phyloP scores from a whole-genome alignment of 352 stramenopile species.

The Globisporangium perplexum region DNA sequence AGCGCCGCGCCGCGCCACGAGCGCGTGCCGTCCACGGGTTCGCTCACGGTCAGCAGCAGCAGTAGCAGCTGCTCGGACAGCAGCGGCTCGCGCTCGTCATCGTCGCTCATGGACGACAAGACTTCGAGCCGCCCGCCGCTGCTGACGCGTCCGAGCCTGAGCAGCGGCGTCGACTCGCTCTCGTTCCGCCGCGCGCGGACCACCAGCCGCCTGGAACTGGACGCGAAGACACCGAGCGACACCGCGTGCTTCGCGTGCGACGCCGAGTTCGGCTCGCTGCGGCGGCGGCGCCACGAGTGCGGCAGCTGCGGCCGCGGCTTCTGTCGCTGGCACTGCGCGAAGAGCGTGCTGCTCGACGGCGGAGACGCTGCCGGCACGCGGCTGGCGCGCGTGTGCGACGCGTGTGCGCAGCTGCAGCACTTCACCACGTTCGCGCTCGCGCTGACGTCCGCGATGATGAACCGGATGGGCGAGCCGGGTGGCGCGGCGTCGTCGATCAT shows the following conservation, averaged over 20 bases:
- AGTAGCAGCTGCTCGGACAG: slow-evolving; percentile 1
- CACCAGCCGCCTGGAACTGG: slow-evolving; percentile 6
- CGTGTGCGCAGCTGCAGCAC: slow-evolving; percentile 21
- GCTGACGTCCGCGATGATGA: slow-evolving; percentile 13
- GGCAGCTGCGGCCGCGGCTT: slow-evolving; percentile 21
- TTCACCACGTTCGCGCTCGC: slow-evolving; percentile 26
- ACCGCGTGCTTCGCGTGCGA: slow-evolving; percentile 17
- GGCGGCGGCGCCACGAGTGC: slow-evolving; percentile 14
- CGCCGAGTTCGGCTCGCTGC: slow-evolving; percentile 16
- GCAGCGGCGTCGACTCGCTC: not conserved
- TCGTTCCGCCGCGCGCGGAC: slow-evolving; percentile 8
- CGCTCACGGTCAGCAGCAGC: not conserved
- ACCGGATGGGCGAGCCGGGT: not conserved
- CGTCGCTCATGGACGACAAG: slow-evolving; percentile 1
- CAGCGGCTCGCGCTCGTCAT: slow-evolving; percentile 5
- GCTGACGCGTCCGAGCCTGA: not conserved
- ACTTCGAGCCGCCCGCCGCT: no score
- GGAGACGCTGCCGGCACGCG: not conserved
- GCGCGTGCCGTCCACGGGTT: not conserved
- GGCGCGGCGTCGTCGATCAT: not conserved
- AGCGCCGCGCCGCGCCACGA: slow-evolving; percentile 3
- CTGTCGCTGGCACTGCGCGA: slow-evolving; percentile 24
- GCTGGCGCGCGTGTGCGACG: slow-evolving; percentile 16
- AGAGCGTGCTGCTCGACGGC: slow-evolving; percentile 10
- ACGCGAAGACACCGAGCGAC: slow-evolving; percentile 1